Conservation (phyloP, 208 protist species). For the Leishmania turanica region DNA sequence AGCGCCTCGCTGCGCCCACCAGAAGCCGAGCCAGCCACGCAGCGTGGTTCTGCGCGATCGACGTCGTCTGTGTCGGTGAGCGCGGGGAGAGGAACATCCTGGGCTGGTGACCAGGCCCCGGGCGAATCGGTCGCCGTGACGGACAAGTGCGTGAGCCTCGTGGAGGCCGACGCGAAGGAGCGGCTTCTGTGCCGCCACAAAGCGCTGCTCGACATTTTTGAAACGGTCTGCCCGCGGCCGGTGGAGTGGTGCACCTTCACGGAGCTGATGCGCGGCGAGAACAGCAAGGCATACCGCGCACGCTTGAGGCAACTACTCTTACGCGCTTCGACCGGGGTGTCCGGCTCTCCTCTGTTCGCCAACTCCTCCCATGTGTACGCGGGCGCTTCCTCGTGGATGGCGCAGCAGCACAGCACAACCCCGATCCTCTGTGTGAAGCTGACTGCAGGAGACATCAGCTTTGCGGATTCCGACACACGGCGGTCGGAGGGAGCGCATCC, state of each 20-base stretch:
- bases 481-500: background rate
- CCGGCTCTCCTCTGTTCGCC: background rate
- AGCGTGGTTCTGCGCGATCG: background rate
- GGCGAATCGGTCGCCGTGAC: background rate
- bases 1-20: background rate
- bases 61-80: background rate
- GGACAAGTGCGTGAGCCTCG: background rate
- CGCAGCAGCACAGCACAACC: constrained; percentile 1
- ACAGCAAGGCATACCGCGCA: background rate
- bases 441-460: constrained; percentile 14
- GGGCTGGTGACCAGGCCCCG: background rate
- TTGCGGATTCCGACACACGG: background rate
- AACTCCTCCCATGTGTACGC: background rate
- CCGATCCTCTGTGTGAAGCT: constrained; percentile 16
- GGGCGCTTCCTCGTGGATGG: constrained; percentile 7
- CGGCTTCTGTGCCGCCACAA: constrained; percentile 15
- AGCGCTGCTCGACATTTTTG: constrained; percentile 13
- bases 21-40: background rate
- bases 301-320: constrained; percentile 5
- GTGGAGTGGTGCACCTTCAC: constrained; percentile 21
- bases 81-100: background rate
- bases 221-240: constrained; percentile 16
- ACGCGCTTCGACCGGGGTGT: background rate
- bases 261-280: constrained; percentile 4
- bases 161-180: constrained; percentile 6